Conservation (phyloP, 768 basidiomycete genomes). For the Butyriboletus loyo region DNA sequence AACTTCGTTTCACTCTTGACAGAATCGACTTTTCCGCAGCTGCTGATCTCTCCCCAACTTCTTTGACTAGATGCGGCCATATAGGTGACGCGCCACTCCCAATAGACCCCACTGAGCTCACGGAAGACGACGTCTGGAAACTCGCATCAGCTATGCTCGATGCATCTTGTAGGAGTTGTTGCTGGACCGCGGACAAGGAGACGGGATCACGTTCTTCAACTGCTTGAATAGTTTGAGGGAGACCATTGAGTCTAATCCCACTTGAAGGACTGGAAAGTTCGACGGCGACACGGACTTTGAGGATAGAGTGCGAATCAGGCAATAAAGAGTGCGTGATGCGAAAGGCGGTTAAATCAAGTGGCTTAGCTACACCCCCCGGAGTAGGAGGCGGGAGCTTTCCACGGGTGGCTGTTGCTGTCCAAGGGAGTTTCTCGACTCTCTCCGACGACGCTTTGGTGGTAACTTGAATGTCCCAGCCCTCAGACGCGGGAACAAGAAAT, state of each 20-base stretch:
- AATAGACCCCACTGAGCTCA: conserved; percentile 47
- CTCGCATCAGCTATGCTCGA: conserved; percentile 67
- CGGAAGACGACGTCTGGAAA: conserved; percentile 62
- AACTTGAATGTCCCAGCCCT: conserved; percentile 87
- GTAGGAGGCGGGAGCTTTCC: conserved; percentile 34
- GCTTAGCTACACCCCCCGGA: conserved; percentile 30
- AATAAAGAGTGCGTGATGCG: conserved; percentile 71
- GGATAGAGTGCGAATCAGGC: conserved; percentile 68
- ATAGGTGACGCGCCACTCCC: conserved; percentile 32
- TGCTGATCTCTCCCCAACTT: conserved; percentile 46
- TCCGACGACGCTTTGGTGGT: conserved; percentile 71
- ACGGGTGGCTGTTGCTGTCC: conserved; percentile 62
- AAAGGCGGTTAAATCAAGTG: conserved; percentile 55
- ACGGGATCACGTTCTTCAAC: conserved; percentile 67
- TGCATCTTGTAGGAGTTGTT: conserved; percentile 64
- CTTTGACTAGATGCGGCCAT: conserved; percentile 34
- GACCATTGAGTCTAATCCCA: conserved; percentile 83
- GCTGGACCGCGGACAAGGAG: conserved; percentile 39
- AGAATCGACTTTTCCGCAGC: conserved; percentile 81
- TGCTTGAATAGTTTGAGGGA: conserved; percentile 64
- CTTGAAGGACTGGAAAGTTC: conserved; percentile 76
- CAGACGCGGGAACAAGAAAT: conserved; percentile 68
- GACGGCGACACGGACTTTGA: conserved; percentile 77
- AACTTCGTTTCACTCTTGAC: conserved; percentile 84
- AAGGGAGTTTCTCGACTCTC: conserved; percentile 68